Evolutionary conservation across 306 rosid species (phyloP).

Genomic region (Lathyrus aphaca): DNA sequence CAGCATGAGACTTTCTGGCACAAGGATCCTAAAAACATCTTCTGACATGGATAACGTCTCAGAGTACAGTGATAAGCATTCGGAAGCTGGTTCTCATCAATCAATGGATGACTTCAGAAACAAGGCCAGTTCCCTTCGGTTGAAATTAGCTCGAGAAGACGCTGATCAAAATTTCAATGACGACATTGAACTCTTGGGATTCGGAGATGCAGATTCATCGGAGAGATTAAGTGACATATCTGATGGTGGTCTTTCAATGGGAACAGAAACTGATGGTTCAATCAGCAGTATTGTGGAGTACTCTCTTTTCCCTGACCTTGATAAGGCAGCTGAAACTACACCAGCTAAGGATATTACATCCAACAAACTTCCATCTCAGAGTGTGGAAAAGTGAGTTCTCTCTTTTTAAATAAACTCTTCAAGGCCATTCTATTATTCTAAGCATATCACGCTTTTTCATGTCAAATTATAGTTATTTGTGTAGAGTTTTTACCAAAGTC

Average conservation of each 20-base stretch:
- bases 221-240: conserved; percentile 98
- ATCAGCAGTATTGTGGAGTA: conserved; percentile 88
- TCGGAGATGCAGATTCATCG: conserved; percentile 91
- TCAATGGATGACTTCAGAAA: conserved; percentile 70
- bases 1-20: conserved; percentile 48
- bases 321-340: conserved; percentile 54
- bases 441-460: conserved; percentile 29
- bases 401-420: background rate
- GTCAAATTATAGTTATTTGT: conserved; percentile 2
- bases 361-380: conserved; percentile 43
- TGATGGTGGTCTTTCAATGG: conserved; percentile 99
- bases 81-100: conserved; percentile 81
- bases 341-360: conserved; percentile 41
- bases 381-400: conserved; percentile 58
- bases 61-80: conserved; percentile 74
- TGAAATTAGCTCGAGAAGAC: conserved; percentile 49
- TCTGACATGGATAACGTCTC: conserved; percentile 78
- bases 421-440: background rate
- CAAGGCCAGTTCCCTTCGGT: conserved; percentile 50
- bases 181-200: conserved; percentile 81
- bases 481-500: conserved; percentile 2
- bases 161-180: conserved; percentile 55
- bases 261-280: conserved; percentile 98
- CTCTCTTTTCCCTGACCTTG: conserved; percentile 86
- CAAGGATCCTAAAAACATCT: conserved; percentile 53